A percentile compares a stretch with the other conserved stretches of the same genome.
Evolutionary conservation across 257 asterid species (phyloP).

Genomic region (Solanum ossicruentum): DNA sequence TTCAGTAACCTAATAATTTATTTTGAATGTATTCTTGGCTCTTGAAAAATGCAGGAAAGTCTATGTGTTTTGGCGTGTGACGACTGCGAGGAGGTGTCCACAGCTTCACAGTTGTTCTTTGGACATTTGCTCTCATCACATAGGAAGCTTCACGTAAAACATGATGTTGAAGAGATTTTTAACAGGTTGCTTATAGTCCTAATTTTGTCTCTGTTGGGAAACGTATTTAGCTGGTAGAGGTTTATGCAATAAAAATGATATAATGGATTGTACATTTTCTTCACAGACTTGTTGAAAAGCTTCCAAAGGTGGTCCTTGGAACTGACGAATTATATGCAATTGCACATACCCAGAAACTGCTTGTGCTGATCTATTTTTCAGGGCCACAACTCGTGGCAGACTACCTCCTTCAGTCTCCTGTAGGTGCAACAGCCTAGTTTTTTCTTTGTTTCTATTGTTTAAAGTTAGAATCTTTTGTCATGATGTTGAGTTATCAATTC

Average conservation of each 20-base stretch:
- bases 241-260: not conserved
- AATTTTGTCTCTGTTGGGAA: not conserved
- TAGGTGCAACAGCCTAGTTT: constrained; percentile 20
- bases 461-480: not conserved
- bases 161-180: constrained; percentile 49
- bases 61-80: constrained; percentile 68
- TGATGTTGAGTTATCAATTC: not conserved
- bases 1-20: not conserved
- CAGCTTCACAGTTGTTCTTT: constrained; percentile 50
- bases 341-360: constrained; percentile 73
- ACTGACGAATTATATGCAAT: constrained; percentile 61
- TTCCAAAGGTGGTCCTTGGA: constrained; percentile 71
- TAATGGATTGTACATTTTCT: not conserved
- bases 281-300: constrained; percentile 81
- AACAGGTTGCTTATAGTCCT: constrained; percentile 34
- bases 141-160: constrained; percentile 24
- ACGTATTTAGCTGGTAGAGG: not conserved
- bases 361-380: constrained; percentile 58
- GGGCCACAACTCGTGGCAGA: constrained; percentile 75
- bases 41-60: constrained; percentile 51
- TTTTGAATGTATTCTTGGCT: not conserved
- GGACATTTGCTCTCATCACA: constrained; percentile 33
- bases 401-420: constrained; percentile 69
- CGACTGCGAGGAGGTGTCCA: constrained; percentile 67
- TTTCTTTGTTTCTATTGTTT: constrained; percentile 1